Base-by-base conservation (phyloP, 139 green algal genomes). In the Spirogloea muscicola region DNA sequence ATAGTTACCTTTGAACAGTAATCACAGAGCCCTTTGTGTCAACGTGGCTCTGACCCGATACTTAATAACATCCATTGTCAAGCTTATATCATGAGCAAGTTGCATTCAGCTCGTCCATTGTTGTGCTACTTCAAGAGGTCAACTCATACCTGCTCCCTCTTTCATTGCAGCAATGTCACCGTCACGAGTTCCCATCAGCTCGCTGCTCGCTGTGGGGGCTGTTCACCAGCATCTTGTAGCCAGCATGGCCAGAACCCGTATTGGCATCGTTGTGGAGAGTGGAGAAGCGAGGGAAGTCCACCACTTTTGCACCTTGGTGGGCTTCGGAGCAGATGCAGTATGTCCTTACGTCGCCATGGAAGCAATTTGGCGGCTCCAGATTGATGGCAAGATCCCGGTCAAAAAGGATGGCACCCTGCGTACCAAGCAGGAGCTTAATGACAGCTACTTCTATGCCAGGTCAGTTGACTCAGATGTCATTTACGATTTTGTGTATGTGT, bases 291-390 rank as follows among this genome's bases (percentile, higher is more conserved):
- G 86, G 36, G 86, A 90, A 48, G 86, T 96, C 57, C 93, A 97
- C 76, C 91, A 97, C 84, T 96, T 97, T 80, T 96, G 89, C 86
- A 88, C 88, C 49, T 85, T 97, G 37, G 51, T 96, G 40, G 92
- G 90, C 43, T 97, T 96, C 74, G 93, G 93, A 58, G 92, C 84
- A 1, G 93, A 97, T 77, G 93, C 86, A 33, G 85, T 97, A 44
- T 97, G 90, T 85, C 93, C 93, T 36, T 97, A 96, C 86, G 81
- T 97, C 34, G 93, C 93, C 1, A 90, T 94, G 34, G 91, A 97
- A 77, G 68, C 87, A 37, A 78, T 81, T 48, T 61, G 21, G 36
- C 58, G 67, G 0, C 74, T 81, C 13, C 42, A 81, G 18, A 58
- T 68, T 0, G 79, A 85, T 52, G 73, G 70, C 58, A 79, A 79